Evolutionary conservation across 2,329 filamentous ascomycete genomes (phyloP), one percentile per base, ranked within the genome.

Genomic region (Penicillium crustosum): DNA sequence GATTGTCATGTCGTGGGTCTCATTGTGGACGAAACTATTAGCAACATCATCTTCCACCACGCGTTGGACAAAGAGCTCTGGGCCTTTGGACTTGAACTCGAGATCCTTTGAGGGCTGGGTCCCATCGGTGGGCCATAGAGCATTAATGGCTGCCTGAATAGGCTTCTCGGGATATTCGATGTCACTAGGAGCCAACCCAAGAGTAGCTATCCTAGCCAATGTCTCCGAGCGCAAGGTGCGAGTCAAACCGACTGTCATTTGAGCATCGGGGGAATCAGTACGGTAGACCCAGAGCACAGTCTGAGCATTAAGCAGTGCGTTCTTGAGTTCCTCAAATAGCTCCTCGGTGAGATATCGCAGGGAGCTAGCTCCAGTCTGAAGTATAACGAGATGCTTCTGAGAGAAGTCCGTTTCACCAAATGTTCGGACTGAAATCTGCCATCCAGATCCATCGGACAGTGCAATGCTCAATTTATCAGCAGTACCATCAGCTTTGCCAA

Each of bases 201-300:
- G 57, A 3, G 66, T 69, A 4, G 64, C 63, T 23, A 66, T 57
- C 39, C 61, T 66, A 27, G 65, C 62, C 50, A 66, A 29, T 0
- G 62, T 64, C 50, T 70, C 68, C 1, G 68, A 70, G 17, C 68
- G 65, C 19, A 70, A 47, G 44, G 61, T 68, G 15, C 68, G 60
- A 12, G 65, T 60, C 9, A 70, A 43, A 9, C 68, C 68, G n/a
- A 70, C 61, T n/a, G 59, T 64, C 68, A 70, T 70, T 33, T 68
- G 65, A 15, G 64, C 56, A 53, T 70, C 68, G 9, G 67, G 66
- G 23, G 38, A 60, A 19, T 63, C 58, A 15, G 57, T 50, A 6
- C 57, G 58, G 36, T 68, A 68, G 10, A 70, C 66, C 68, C 68
- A 70, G 13, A 70, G 60, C 4, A 67, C 47, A 23, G 60, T 53